Conservation (phyloP, 805 yeast species). For the Wickerhamomyces subpelliculosus region DNA sequence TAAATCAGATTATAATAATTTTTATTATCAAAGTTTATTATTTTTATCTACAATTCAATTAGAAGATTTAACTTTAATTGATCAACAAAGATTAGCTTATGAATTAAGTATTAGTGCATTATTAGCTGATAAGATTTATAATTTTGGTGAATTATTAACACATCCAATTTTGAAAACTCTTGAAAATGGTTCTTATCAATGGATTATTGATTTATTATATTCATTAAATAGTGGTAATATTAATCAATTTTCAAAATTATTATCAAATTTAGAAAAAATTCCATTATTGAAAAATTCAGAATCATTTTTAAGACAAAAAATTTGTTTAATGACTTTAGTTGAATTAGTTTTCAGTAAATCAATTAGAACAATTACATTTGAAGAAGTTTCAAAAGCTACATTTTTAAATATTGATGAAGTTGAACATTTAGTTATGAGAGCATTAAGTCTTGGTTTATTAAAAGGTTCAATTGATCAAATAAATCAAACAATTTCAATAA, state of each 20-base stretch:
- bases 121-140: conserved; percentile 86
- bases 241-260: conserved; percentile 48
- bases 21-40: conserved; percentile 74
- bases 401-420: conserved; percentile 57
- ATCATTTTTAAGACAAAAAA: conserved; percentile 76
- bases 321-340: conserved; percentile 84
- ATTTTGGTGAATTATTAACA: conserved; percentile 89
- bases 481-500: conserved; percentile 64
- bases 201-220: conserved; percentile 68
- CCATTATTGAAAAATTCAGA: conserved; percentile 55
- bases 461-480: conserved; percentile 92
- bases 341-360: conserved; percentile 81
- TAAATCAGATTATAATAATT: conserved; percentile 72
- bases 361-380: conserved; percentile 65
- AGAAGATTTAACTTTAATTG: conserved; percentile 29
- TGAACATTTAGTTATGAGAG: conserved; percentile 87
- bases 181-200: conserved; percentile 40
- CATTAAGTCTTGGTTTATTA: conserved; percentile 75
- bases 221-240: conserved; percentile 78
- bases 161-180: conserved; percentile 71
- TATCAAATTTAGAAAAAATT: conserved; percentile 32
- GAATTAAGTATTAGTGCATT: conserved; percentile 83
- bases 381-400: conserved; percentile 68
- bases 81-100: conserved; percentile 49
- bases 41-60: conserved; percentile 70